Conservation (phyloP, 768 basidiomycete species). For the Amanita molliuscula region DNA sequence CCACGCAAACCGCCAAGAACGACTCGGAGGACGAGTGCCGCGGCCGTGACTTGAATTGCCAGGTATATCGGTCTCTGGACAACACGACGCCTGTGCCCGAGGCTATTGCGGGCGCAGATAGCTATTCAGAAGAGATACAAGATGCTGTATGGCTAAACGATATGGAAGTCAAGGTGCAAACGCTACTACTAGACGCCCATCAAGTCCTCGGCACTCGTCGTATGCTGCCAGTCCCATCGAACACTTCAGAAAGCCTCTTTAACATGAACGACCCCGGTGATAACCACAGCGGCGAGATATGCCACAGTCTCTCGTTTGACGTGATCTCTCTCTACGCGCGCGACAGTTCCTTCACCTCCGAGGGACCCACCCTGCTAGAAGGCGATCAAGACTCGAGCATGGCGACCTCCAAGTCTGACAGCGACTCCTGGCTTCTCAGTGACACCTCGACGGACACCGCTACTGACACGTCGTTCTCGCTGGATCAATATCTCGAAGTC, state of each 20-base stretch:
- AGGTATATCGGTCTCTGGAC: no score
- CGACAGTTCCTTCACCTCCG: background rate
- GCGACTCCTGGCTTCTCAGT: background rate
- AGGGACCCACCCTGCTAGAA: background rate
- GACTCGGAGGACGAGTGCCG: background rate
- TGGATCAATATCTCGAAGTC: background rate
- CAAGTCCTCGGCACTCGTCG: background rate
- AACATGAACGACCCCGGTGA: background rate
- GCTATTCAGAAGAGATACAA: background rate
- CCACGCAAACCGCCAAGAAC: background rate
- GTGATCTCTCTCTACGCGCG: background rate
- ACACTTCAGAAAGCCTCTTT: background rate
- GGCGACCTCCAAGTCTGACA: background rate
- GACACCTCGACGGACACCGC: background rate
- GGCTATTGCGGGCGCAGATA: background rate
- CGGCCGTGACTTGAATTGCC: background rate
- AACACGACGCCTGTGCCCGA: background rate
- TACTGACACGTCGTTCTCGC: background rate
- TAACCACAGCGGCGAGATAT: background rate
- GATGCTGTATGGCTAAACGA: background rate
- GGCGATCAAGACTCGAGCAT: background rate
- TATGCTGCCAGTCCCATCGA: background rate
- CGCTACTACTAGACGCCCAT: conserved; percentile 1
- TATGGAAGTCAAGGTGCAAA: conserved; percentile 6
- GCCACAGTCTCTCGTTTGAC: background rate